Evolutionary conservation across 1,284 basidiomycete species (phyloP).

Genomic region (Ceratobasidium sp.): DNA sequence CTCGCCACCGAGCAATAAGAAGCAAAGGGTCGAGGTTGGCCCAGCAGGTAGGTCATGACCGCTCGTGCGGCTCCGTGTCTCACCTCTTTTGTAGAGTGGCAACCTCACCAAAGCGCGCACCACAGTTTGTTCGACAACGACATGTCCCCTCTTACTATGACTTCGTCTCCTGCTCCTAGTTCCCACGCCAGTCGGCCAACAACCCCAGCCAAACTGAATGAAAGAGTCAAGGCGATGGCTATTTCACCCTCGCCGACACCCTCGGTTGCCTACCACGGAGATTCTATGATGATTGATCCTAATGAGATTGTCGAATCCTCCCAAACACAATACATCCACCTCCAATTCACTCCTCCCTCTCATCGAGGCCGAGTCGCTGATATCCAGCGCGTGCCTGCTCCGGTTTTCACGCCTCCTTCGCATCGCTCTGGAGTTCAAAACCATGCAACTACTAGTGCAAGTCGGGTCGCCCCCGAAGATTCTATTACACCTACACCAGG

Average conservation of each 20-base stretch:
- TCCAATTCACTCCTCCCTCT: conserved; percentile 28
- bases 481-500: background rate
- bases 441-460: background rate
- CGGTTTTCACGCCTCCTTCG: conserved; percentile 13
- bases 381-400: background rate
- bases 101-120: background rate
- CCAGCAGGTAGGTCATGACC: background rate
- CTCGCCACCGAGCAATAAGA: conserved; percentile 33
- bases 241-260: conserved; percentile 24
- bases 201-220: conserved; percentile 4
- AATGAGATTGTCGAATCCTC: conserved; percentile 35
- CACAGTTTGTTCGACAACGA: background rate
- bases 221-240: background rate
- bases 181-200: background rate
- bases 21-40: conserved; percentile 1
- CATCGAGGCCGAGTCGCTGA: background rate
- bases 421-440: background rate
- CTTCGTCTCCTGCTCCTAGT: conserved; percentile 9
- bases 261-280: background rate
- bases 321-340: conserved; percentile 36
- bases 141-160: conserved; percentile 9
- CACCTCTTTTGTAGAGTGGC: background rate
- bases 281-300: conserved; percentile 2
- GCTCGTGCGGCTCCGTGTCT: background rate
- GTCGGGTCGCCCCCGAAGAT: background rate